phyloP scores from a whole-genome alignment of 352 stramenopile genomes.

The Phytophthora europaea region DNA sequence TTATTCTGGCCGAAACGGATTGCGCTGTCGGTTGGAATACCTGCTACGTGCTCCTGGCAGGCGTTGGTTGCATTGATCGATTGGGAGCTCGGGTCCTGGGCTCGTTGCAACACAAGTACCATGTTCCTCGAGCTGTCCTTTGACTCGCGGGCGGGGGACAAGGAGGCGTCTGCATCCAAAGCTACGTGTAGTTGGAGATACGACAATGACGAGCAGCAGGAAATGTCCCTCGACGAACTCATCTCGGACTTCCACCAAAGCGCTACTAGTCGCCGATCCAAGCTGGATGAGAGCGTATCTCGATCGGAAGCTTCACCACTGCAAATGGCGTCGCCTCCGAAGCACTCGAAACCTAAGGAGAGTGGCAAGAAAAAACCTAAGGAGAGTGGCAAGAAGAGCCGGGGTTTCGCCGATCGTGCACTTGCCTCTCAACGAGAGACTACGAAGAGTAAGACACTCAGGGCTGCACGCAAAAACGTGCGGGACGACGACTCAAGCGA shows the following conservation, averaged over 20 bases:
- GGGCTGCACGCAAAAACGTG: not conserved
- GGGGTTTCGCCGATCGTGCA: conserved; percentile 11
- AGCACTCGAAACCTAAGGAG: conserved; percentile 20
- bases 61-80: too few species aligned
- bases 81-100: not conserved
- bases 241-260: conserved; percentile 61
- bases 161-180: conserved; percentile 8
- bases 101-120: not conserved
- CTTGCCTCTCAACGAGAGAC: not conserved
- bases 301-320: conserved; percentile 7
- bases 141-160: conserved; percentile 21
- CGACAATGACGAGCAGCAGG: conserved; percentile 19
- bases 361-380: conserved; percentile 19
- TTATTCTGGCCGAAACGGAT: not conserved
- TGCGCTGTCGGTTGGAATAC: too few species aligned
- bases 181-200: conserved; percentile 8
- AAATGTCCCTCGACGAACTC: conserved; percentile 56
- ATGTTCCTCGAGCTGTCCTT: conserved; percentile 51
- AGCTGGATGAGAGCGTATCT: conserved; percentile 1
- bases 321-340: conserved; percentile 19
- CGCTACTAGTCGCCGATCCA: conserved; percentile 22
- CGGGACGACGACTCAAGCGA: conserved; percentile 19
- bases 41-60: too few species aligned
- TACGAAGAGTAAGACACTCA: conserved; percentile 1
- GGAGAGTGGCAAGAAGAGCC: conserved; percentile 7